These are phyloP conservation scores for Borovskyia barvae DNA, from an alignment of 208 protist genomes.

Conservation along the genomic window DNA sequence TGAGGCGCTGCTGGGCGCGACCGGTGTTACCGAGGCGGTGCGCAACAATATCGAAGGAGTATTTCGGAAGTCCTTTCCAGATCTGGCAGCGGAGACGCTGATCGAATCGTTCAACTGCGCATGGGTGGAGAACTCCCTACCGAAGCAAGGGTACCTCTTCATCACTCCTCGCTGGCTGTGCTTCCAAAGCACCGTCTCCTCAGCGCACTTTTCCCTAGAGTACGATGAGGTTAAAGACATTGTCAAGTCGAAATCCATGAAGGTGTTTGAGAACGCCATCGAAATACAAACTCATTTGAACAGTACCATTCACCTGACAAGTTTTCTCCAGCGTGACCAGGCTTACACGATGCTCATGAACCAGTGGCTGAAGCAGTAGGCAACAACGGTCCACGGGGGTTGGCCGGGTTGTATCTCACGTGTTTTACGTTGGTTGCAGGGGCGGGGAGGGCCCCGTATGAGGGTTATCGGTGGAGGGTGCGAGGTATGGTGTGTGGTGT, in stretches of 20 bases:
- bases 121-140: constrained; percentile 35
- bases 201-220: constrained; percentile 55
- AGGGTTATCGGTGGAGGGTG: too few species aligned
- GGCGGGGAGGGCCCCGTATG: too few species aligned
- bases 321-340: constrained; percentile 69
- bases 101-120: constrained; percentile 61
- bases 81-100: constrained; percentile 53
- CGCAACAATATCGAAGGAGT: constrained; percentile 54
- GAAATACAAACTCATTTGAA: constrained; percentile 66
- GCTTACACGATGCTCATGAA: constrained; percentile 71
- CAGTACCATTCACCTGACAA: constrained; percentile 56
- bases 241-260: constrained; percentile 58
- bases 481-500: too few species aligned
- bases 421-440: too few species aligned
- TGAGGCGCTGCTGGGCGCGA: constrained; percentile 65
- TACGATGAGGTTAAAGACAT: constrained; percentile 86
- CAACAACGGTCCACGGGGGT: too few species aligned
- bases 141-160: constrained; percentile 60
- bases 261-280: constrained; percentile 72
- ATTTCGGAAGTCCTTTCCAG: constrained; percentile 63
- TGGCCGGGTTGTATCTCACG: too few species aligned
- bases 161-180: constrained; percentile 70
- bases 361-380: constrained; percentile 68
- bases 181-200: constrained; percentile 45
- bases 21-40: constrained; percentile 61